These are phyloP conservation scores for Gaultheria prostrata DNA, from an alignment of 148 eudicot species.

Conservation along the genomic window DNA sequence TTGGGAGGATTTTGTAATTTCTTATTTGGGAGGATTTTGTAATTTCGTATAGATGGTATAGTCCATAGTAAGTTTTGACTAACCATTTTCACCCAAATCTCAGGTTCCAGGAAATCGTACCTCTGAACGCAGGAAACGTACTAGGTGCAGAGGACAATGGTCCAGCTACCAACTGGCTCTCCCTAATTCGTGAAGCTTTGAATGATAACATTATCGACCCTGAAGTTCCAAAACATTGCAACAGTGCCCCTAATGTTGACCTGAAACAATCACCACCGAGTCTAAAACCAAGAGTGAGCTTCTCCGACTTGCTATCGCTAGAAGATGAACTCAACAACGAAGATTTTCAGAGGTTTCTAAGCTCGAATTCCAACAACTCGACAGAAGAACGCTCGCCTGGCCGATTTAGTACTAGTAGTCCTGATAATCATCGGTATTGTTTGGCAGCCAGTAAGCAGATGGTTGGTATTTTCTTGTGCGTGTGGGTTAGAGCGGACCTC, in stretches of 20 bases:
- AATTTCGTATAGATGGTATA: not conserved
- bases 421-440: constrained; percentile 17
- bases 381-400: constrained; percentile 27
- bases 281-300: constrained; percentile 38
- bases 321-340: constrained; percentile 31
- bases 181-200: constrained; percentile 44
- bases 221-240: constrained; percentile 12
- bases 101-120: constrained; percentile 79
- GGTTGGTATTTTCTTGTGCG: constrained; percentile 62
- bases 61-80: not conserved
- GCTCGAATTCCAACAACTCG: constrained; percentile 18
- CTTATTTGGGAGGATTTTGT: not conserved
- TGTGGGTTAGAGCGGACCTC: constrained; percentile 51
- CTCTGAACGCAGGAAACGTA: constrained; percentile 66
- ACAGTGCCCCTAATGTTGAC: constrained; percentile 6
- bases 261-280: constrained; percentile 9
- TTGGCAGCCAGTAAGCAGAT: constrained; percentile 61
- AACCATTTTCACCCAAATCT: constrained; percentile 13
- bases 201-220: constrained; percentile 19
- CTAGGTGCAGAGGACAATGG: constrained; percentile 60
- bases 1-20: not conserved
- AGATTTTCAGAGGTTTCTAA: constrained; percentile 20
- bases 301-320: constrained; percentile 37
- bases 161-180: constrained; percentile 63
- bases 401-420: not conserved